Percentiles rank a stretch among this genome's conserved stretches.
These are phyloP conservation scores for Chrysanthemum makinoi DNA, from an alignment of 129 eudicot genomes.

Conservation along the genomic window DNA sequence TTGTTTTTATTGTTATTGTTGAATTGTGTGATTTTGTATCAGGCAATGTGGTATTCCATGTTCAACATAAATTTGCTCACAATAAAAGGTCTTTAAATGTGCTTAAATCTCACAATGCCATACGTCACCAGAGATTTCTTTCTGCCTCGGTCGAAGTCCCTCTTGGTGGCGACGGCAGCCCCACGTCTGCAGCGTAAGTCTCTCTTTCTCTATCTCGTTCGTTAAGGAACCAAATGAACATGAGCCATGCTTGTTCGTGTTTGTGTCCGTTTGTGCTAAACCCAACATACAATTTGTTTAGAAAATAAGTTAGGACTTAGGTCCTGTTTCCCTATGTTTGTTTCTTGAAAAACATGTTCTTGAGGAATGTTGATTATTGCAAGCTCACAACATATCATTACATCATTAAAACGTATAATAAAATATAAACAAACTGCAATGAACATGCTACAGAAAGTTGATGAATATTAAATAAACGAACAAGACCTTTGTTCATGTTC, in stretches of 20 bases:
- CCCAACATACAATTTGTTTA: too few species aligned
- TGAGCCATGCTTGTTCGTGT: not conserved
- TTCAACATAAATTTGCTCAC: constrained; percentile 57
- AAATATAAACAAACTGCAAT: too few species aligned
- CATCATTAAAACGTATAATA: too few species aligned
- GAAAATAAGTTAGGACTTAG: too few species aligned
- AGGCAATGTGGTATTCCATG: constrained; percentile 58
- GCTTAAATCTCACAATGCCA: constrained; percentile 45
- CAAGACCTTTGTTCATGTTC: too few species aligned
- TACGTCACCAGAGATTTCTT: constrained; percentile 63
- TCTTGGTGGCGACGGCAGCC: constrained; percentile 73
- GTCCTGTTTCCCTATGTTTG: too few species aligned
- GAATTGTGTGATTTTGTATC: constrained; percentile 23
- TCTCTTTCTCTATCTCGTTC: constrained; percentile 13
- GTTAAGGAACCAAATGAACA: too few species aligned
- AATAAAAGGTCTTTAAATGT: constrained; percentile 33
- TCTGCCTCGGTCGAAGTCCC: constrained; percentile 46
- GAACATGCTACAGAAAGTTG: too few species aligned
- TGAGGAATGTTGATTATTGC: too few species aligned
- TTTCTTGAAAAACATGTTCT: too few species aligned
- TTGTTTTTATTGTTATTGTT: constrained; percentile 26
- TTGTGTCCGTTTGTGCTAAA: not conserved
- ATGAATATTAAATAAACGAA: too few species aligned
- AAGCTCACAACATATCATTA: too few species aligned
- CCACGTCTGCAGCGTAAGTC: constrained; percentile 69